These are phyloP conservation scores for Ceratorhiza oryzae-sativae DNA, from an alignment of 1,284 basidiomycete species.

Conservation along the genomic window DNA sequence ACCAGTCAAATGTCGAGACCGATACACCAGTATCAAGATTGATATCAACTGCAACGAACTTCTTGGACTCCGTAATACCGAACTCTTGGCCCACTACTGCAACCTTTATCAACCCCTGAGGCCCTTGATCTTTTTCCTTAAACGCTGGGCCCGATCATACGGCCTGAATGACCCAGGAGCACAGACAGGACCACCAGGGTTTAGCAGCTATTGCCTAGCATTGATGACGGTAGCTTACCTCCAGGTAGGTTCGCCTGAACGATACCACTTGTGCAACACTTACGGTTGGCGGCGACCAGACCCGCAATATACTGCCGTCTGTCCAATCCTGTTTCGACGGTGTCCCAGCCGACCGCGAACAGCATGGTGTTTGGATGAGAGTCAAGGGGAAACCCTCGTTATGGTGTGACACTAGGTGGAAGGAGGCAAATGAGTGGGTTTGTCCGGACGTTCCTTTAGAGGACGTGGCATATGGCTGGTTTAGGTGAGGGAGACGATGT, in stretches of 20 bases:
- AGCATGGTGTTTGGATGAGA: constrained; percentile 53
- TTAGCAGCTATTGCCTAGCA: constrained; percentile 65
- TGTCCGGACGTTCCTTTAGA: constrained; percentile 45
- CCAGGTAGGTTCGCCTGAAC: constrained; percentile 54
- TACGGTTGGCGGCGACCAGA: constrained; percentile 48
- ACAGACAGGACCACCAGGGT: constrained; percentile 49
- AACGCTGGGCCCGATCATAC: constrained; percentile 62
- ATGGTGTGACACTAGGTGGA: constrained; percentile 53
- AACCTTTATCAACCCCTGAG: constrained; percentile 54
- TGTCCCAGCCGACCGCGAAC: constrained; percentile 40
- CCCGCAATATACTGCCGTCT: constrained; percentile 57
- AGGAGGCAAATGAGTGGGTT: constrained; percentile 49
- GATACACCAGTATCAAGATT: constrained; percentile 54
- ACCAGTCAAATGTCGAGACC: constrained; percentile 62
- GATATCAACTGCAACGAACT: constrained; percentile 68
- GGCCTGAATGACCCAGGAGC: constrained; percentile 58
- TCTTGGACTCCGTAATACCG: constrained; percentile 61
- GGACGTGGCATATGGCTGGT: constrained; percentile 56
- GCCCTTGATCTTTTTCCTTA: constrained; percentile 56
- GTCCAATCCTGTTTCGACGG: constrained; percentile 55
- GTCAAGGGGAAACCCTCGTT: constrained; percentile 45
- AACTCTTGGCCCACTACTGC: constrained; percentile 59
- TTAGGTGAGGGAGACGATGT: constrained; percentile 57
- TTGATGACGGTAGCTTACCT: constrained; percentile 65
- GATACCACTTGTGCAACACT: not conserved